Evolutionary conservation across 805 yeast genomes (phyloP).

Genomic region (Torulaspora delbrueckii): DNA sequence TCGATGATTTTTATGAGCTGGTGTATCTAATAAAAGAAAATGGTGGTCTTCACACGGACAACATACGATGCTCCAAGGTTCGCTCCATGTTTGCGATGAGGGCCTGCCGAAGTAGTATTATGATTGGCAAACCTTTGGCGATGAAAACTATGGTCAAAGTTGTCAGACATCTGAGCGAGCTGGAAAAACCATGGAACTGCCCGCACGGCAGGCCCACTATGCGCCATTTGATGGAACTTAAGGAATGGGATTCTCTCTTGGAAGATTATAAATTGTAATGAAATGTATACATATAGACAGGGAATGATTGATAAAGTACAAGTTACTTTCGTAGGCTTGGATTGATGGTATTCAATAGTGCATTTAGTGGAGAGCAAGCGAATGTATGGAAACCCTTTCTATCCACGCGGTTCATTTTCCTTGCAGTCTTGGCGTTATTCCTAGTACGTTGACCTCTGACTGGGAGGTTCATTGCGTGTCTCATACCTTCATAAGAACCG

Average conservation of each 20-base stretch:
- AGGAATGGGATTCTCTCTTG: conserved; percentile 42
- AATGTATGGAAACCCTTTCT: conserved; percentile 42
- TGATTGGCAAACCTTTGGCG: conserved; percentile 79
- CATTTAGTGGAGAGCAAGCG: neutral
- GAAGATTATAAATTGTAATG: conserved; percentile 39
- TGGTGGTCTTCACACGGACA: conserved; percentile 39
- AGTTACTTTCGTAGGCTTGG: neutral
- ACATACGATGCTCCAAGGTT: conserved; percentile 64
- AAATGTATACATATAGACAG: neutral
- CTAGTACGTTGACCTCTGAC: conserved; percentile 89
- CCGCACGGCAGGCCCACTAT: conserved; percentile 98
- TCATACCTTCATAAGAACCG: conserved; percentile 81
- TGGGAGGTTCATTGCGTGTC: conserved; percentile 81
- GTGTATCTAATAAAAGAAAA: conserved; percentile 59
- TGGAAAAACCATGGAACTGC: conserved; percentile 93
- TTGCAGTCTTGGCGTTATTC: conserved; percentile 87
- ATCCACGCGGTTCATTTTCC: conserved; percentile 71
- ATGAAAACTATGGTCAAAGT: conserved; percentile 58
- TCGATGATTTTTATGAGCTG: conserved; percentile 67
- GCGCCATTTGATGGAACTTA: conserved; percentile 73
- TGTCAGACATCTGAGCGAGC: conserved; percentile 58
- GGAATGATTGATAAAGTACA: neutral
- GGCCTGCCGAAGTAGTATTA: conserved; percentile 89
- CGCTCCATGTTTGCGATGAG: conserved; percentile 87
- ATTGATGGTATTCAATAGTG: neutral